Base-by-base conservation (phyloP, 106 monocot species). In the Iris macrosiphon region DNA sequence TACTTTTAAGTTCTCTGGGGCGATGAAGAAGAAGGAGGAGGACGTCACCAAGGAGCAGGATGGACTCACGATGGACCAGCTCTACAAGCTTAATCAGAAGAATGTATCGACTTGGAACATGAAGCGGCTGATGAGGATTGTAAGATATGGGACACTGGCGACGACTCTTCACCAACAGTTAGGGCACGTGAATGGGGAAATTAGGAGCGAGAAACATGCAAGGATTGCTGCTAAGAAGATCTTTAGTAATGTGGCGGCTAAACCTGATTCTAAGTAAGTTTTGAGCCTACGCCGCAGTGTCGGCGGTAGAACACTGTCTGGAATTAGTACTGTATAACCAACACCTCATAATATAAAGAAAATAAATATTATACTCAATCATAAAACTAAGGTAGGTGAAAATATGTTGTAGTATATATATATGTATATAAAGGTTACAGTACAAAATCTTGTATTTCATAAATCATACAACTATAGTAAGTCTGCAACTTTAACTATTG, bases 41-140 rank as follows among this genome's bases (percentile, higher is more conserved):
- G 31, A 39, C 26, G 19, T 4, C 9, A 34, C 50, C 26, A 40
- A 45, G 50, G 52, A 68, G 14, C 77, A 75, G 24, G 80, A 73
- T 43, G 73, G 55, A 2, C 84, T 93, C 31, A 70, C 69, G 9
- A 76, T 93, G 7, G 84, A 84, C n/a, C 69, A 84, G 33, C 61
- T 88, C 4, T 72, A 81, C 33, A 80, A 64, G 71, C 70, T 93
- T 20, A 88, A 78, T 44, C 88, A 76, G 45, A 81, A 83, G 72
- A 93, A 88, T 43, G 60, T 93, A 13, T 88, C 88, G 0, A 84
- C 88, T 4, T 93, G 93, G 93, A 93, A 72, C 28, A 93, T 93
- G 93, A 93, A 88, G 62, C 67, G 78, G 45, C 44, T 93, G 42
- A 88, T 84, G 75, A 88, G 70, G 33, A 79, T 93, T 3, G 81